A percentile compares a stretch with the other conserved stretches of the same genome.
phyloP scores from a whole-genome alignment of 495 filamentous ascomycete species.

The Aspergillus affinis region DNA sequence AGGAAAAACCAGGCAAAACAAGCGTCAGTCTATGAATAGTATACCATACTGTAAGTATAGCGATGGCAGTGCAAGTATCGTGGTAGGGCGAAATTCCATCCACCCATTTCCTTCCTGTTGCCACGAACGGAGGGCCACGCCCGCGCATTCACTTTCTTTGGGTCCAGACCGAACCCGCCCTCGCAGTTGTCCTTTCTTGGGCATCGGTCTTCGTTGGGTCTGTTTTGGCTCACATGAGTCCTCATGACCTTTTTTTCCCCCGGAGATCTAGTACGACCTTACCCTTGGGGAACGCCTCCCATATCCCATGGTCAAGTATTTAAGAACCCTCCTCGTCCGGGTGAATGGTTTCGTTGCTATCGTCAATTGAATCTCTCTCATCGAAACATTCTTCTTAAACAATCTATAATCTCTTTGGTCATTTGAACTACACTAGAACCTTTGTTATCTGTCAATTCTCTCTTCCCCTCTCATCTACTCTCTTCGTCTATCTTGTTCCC shows the following conservation, averaged over 20 bases:
- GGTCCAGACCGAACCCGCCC: slow-evolving; percentile 10
- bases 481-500: not conserved
- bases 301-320: slow-evolving; percentile 4
- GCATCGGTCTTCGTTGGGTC: not conserved
- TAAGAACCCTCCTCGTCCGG: slow-evolving; percentile 13
- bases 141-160: slow-evolving; percentile 1
- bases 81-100: not conserved
- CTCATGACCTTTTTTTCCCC: slow-evolving; percentile 6
- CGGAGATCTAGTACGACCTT: not conserved
- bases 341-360: slow-evolving; percentile 2
- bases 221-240: slow-evolving; percentile 10
- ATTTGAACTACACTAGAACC: not conserved
- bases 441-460: not conserved
- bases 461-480: not conserved
- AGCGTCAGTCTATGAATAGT: not conserved
- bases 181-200: slow-evolving; percentile 9
- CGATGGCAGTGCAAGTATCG: not conserved
- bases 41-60: not conserved
- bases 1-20: not conserved
- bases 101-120: not conserved
- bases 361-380: slow-evolving; percentile 13
- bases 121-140: not conserved
- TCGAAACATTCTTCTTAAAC: not conserved
- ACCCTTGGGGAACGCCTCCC: not conserved
- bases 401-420: not conserved